Percentiles rank a stretch among this genome's conserved stretches.
These are phyloP conservation scores for Cladophialophora carrionii DNA, from an alignment of 2,329 filamentous ascomycete genomes.

Conservation along the genomic window DNA sequence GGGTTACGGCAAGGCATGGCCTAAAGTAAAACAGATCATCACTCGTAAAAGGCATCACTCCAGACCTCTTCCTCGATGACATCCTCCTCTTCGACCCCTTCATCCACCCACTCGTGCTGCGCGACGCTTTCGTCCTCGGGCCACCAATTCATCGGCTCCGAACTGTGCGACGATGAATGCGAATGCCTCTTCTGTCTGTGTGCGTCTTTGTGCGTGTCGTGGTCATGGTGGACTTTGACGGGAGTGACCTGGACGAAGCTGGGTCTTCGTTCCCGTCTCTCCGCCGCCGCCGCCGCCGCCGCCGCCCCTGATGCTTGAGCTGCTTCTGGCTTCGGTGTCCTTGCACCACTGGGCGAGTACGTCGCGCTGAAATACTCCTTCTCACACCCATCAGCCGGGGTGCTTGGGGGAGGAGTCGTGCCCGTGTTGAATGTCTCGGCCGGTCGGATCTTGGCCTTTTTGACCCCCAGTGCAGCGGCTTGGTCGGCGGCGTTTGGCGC, in stretches of 20 bases:
- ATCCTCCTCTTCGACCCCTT: slow-evolving; percentile 29
- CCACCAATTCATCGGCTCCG: slow-evolving; percentile 31
- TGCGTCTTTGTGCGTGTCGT: slow-evolving; percentile 17
- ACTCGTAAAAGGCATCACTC: slow-evolving; percentile 30
- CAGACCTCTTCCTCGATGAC: slow-evolving; percentile 30
- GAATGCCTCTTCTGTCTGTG: slow-evolving; percentile 17
- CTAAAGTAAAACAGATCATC: not conserved
- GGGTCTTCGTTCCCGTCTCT: slow-evolving; percentile 23
- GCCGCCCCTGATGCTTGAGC: no score
- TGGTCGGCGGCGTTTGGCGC: slow-evolving; percentile 13
- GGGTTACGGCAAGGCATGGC: not conserved
- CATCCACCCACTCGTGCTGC: slow-evolving; percentile 29
- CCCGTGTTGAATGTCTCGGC: slow-evolving; percentile 30
- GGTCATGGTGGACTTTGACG: slow-evolving; percentile 20
- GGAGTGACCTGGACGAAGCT: slow-evolving; percentile 30
- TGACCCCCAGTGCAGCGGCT: slow-evolving; percentile 1
- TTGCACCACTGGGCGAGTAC: not conserved
- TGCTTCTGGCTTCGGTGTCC: slow-evolving; percentile 1
- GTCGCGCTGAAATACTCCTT: slow-evolving; percentile 9
- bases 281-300: no score
- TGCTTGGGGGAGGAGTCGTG: slow-evolving; percentile 26
- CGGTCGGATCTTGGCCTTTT: slow-evolving; percentile 19
- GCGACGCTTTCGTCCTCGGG: slow-evolving; percentile 26
- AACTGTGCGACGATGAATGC: slow-evolving; percentile 21
- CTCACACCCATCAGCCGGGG: not conserved